Base-by-base conservation (phyloP, 2,329 filamentous ascomycete species). In the Celoporthe dispersa region DNA sequence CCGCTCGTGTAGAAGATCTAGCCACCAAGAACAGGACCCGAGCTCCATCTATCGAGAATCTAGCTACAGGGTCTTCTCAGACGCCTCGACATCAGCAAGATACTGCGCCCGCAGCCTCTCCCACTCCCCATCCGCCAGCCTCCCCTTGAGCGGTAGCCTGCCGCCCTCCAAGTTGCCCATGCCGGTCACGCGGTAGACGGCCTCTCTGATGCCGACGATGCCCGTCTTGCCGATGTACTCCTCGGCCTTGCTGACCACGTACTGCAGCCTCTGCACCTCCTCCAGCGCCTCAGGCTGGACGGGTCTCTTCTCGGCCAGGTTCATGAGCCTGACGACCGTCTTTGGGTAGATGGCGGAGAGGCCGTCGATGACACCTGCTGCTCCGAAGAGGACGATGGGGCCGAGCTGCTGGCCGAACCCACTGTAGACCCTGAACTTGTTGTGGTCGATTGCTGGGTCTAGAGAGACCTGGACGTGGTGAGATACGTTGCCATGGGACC, bases 371-470 rank as follows among this genome's bases (percentile, higher is more conserved):
- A 89, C 88, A 22, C 89, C 90, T 8, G 86, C 88, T 22, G 87
- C 88, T 62, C 89, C 88, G 70, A 91, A 86, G 48, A 86, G 80
- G 1, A 92, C 83, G 22, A 90, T 87, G 0, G 90, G 88, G 0
- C 88, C 85, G 12, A 92, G 84, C 78, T 91, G 90, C 75, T 91
- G 89, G 5, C 90, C 90, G 16, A 91, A 84, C 3, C 89, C 90
- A 31, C 87, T 89, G 82, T 87, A 92, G 33, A 90, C 86, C 71
- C 84, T 84, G 81, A 92, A 91, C 66, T 86, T 81, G 31, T 82
- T 77, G 76, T 89, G 87, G 78, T 90, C 84, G 76, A 91, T 91
- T 57, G 82, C 79, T 0, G 88, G 89, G 72, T 87, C 85, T 1
- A 87, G 83, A 7, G 87, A 87, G 39, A 91, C 87, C 76, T 91